phyloP scores from a whole-genome alignment of 306 rosid genomes.

The Mimosa pudica region DNA sequence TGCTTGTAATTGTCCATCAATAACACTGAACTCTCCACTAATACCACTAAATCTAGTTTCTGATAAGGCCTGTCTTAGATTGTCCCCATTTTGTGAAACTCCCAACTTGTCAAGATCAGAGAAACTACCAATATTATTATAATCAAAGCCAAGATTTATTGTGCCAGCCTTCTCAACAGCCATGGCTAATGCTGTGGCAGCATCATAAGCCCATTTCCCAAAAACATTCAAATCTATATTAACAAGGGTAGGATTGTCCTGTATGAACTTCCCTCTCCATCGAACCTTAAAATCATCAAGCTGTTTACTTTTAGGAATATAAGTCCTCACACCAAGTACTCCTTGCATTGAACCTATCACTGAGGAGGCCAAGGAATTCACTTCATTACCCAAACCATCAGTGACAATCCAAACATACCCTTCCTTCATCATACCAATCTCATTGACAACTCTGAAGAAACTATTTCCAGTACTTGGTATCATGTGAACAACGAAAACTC shows the following conservation, averaged over 20 bases:
- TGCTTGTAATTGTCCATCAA: conserved; percentile 41
- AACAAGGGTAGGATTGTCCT: conserved; percentile 35
- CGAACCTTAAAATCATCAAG: conserved; percentile 35
- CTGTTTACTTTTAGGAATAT: conserved; percentile 35
- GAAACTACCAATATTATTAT: conserved; percentile 13
- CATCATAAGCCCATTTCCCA: conserved; percentile 69
- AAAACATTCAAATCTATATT: conserved; percentile 33
- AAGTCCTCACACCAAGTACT: conserved; percentile 52
- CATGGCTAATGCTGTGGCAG: conserved; percentile 60
- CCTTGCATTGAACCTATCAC: conserved; percentile 55
- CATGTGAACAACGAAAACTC: conserved; percentile 69
- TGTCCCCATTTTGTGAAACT: conserved; percentile 42
- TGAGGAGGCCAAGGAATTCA: conserved; percentile 20
- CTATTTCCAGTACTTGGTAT: conserved; percentile 25
- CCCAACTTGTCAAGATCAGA: conserved; percentile 49
- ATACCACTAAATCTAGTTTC: conserved; percentile 47
- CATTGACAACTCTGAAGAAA: conserved; percentile 42
- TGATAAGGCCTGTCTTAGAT: conserved; percentile 36
- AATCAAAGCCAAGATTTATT: background rate
- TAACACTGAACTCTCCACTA: conserved; percentile 47
- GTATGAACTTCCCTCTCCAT: conserved; percentile 50
- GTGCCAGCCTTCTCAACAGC: conserved; percentile 49
- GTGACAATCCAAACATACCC: conserved; percentile 66
- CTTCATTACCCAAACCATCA: conserved; percentile 28
- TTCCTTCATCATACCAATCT: conserved; percentile 56